These are phyloP conservation scores for Fusarium compactum DNA, from an alignment of 2,329 filamentous ascomycete species.

Conservation along the genomic window DNA sequence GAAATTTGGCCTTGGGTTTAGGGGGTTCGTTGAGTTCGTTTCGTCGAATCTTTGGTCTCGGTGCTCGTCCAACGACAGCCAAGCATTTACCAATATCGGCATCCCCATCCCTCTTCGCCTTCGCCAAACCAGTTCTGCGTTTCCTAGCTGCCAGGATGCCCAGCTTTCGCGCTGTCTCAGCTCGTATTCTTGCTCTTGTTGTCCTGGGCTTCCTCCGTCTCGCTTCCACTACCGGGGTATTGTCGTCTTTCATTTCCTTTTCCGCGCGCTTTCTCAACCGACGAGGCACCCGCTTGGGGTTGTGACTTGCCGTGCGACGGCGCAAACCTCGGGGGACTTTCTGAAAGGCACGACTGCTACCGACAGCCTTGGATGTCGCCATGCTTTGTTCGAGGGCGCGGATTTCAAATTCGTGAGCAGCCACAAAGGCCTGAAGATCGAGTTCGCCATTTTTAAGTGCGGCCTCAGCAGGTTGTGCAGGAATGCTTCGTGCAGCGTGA, in stretches of 20 bases:
- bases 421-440: slow-evolving; percentile 85
- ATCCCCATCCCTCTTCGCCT: slow-evolving; percentile 42
- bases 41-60: slow-evolving; percentile 76
- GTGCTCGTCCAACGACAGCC: slow-evolving; percentile 44
- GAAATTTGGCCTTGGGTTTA: slow-evolving; percentile 73
- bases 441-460: slow-evolving; percentile 79
- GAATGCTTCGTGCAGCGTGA: slow-evolving; percentile 62
- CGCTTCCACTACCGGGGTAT: slow-evolving; percentile 82
- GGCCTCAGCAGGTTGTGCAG: slow-evolving; percentile 62
- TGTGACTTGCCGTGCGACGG: slow-evolving; percentile 92
- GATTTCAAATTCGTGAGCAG: slow-evolving; percentile 90
- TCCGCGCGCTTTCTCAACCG: slow-evolving; percentile 77
- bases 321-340: slow-evolving; percentile 87
- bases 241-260: slow-evolving; percentile 86
- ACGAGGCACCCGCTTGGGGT: slow-evolving; percentile 89
- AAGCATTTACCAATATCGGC: slow-evolving; percentile 20
- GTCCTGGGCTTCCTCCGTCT: slow-evolving; percentile 71
- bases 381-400: slow-evolving; percentile 86
- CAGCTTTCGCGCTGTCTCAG: slow-evolving; percentile 80
- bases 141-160: slow-evolving; percentile 71
- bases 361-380: slow-evolving; percentile 73
- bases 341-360: slow-evolving; percentile 84
- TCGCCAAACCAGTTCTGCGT: slow-evolving; percentile 57
- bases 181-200: slow-evolving; percentile 71
- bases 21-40: slow-evolving; percentile 73